Evolutionary conservation across 768 basidiomycete species (phyloP), one percentile per base, ranked within the genome.

Genomic region (Suillus decipiens): DNA sequence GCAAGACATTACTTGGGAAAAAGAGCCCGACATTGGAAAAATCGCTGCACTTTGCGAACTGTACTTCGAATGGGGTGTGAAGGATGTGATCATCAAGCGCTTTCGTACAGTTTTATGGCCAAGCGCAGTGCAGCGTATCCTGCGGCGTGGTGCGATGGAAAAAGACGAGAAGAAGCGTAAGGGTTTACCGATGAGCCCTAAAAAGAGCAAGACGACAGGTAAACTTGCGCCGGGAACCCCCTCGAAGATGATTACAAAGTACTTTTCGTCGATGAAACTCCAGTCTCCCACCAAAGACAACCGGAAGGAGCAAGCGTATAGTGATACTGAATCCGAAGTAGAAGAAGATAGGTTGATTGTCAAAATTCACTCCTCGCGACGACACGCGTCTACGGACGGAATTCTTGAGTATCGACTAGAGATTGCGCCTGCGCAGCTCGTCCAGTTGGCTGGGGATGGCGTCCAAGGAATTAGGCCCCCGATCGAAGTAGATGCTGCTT

Each of bases 41-140:
- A 83, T 96, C 17, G 94, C 95, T 0, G 84, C 78, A 11, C 80
- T 88, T 3, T 96, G 94, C 77, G 95, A 97, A 74, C 81, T 88
- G 54, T 90, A 88, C 72, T 96, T 96, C 65, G 95, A 96, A 71
- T 97, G 95, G 95, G 95, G 95, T 0, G 88, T 92, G 57, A 88
- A 82, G 68, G 89, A 93, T 55, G 80, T 86, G 2, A 92, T 96
- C 61, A 82, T 92, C 67, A 92, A 92, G 66, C 87, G 93, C 12
- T 95, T 96, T 71, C 81, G 91, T 70, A 91, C 87, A 0, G 84
- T 93, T 4, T 82, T 95, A 19, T 97, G 94, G 90, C 86, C 86
- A 17, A 86, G 88, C 0, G 84, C 86, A 12, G 82, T 92, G 9
- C 78, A 92, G 59, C 83, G 92, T 42, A 86, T 88, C 31, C 75